Conservation (phyloP, 148 eudicot genomes). For the Tetragonia tetragonoides region DNA sequence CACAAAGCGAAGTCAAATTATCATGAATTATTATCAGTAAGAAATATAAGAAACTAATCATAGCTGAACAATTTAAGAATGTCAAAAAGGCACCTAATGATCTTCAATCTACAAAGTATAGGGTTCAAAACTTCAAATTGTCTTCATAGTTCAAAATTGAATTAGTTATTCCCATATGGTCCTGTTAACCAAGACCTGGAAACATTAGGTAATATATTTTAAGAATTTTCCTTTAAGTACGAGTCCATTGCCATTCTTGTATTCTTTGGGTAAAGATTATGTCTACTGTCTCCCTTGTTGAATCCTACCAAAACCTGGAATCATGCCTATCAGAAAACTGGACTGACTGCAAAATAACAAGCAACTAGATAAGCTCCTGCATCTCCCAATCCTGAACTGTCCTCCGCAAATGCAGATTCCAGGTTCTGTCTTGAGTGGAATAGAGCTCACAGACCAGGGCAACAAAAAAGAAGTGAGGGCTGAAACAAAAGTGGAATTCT, state of each 20-base stretch:
- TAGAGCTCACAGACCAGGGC: too few relatives aligned
- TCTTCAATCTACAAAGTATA: background rate
- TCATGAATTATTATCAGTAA: background rate
- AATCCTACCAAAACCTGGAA: too few relatives aligned
- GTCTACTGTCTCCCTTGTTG: too few relatives aligned
- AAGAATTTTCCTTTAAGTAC: background rate
- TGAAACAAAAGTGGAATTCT: too few relatives aligned
- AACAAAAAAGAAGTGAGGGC: too few relatives aligned
- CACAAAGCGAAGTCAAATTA: slow-evolving; percentile 12
- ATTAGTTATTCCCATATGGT: background rate
- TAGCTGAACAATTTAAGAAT: background rate
- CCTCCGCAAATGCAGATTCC: too few relatives aligned
- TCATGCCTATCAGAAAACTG: too few relatives aligned
- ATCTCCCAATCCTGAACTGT: too few relatives aligned
- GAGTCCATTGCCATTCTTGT: background rate
- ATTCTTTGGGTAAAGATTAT: too few relatives aligned
- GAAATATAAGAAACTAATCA: background rate
- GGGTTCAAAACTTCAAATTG: background rate
- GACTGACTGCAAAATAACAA: too few relatives aligned
- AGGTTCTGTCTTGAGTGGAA: too few relatives aligned
- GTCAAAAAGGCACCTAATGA: background rate
- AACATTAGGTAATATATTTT: background rate
- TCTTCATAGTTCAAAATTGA: background rate
- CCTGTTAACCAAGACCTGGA: background rate
- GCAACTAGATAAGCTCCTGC: too few relatives aligned